Percentiles rank a stretch among this genome's conserved stretches.
phyloP scores from a whole-genome alignment of 2,329 filamentous ascomycete species.

The Aspergillus viridinutans region DNA sequence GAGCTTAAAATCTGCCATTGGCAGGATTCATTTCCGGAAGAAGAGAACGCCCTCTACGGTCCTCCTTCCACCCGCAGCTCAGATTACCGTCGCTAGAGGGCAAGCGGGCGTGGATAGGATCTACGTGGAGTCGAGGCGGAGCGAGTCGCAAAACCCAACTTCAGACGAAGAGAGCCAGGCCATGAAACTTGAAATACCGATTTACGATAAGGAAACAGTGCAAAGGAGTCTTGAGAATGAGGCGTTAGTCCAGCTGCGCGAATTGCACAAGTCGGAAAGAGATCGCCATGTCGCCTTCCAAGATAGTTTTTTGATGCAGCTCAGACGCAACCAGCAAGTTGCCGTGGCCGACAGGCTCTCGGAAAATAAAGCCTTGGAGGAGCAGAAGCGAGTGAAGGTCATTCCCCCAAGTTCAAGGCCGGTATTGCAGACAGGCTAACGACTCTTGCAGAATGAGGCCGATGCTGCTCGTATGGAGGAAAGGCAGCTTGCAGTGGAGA shows the following conservation, averaged over 20 bases:
- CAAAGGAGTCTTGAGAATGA: conserved; percentile 32
- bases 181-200: conserved; percentile 29
- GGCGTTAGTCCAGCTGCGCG: conserved; percentile 27
- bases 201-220: conserved; percentile 32
- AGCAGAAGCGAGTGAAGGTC: conserved; percentile 39
- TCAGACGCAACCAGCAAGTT: conserved; percentile 28
- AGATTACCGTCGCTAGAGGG: conserved; percentile 23
- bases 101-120: conserved; percentile 32
- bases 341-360: conserved; percentile 25
- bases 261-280: conserved; percentile 27
- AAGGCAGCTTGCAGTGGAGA: conserved; percentile 41
- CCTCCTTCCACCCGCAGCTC: conserved; percentile 25
- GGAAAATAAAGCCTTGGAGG: conserved; percentile 29
- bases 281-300: conserved; percentile 34
- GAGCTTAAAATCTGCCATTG: conserved; percentile 33
- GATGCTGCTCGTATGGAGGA: conserved; percentile 38
- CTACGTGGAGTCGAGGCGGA: conserved; percentile 24
- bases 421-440: neutral
- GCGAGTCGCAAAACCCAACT: conserved; percentile 1
- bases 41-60: conserved; percentile 27
- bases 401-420: neutral
- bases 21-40: conserved; percentile 34
- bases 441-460: conserved; percentile 30
- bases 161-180: conserved; percentile 15
- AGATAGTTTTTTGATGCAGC: conserved; percentile 25